Evolutionary conservation across 495 filamentous ascomycete genomes (phyloP), one percentile per base, ranked within the genome.

Genomic region (Immersiella caudata): DNA sequence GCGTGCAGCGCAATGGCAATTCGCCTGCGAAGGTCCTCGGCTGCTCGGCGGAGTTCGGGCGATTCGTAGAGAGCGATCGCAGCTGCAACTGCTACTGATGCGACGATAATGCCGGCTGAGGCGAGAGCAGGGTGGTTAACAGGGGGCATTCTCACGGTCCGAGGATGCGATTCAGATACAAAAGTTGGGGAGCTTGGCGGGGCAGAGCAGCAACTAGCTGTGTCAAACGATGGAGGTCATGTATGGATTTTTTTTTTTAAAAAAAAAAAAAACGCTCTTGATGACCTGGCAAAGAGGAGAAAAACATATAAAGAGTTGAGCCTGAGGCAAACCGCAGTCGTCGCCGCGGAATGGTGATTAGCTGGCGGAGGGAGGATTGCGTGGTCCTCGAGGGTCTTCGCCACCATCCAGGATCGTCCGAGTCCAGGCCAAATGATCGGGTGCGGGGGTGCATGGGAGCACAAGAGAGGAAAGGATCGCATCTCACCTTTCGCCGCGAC

Each of bases 21-120:
- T 71, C 91, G 91, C 35, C 92, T 87, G 57, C 93, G 89, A 58
- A 91, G 88, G 68, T 88, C 87, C 65, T 90, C 85, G 60, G 93
- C 84, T 81, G 90, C 90, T 79, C 89, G 86, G 71, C 90, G 87
- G 55, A 95, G 83, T 76, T 94, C 89, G 14, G 91, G 92, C 22
- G 87, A 91, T 74, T 95, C 91, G 78, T 96, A 96, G 64, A 94
- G 83, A 46, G 92, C 93, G 62, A 95, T 88, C 7, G 92, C 91
- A 51, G 92, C 91, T 66, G 91, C 92, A 27, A 93, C 88, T 36
- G 92, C 84, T 24, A 93, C 86, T 50, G 89, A 86, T 16, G 92
- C 84, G 67, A 87, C 90, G 71, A 95, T 86, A 18, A 95, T 89
- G 75, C 92, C 86, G 71, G 89, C 93, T 94, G 82, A 76, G 62